Base-by-base conservation (phyloP, 345 rosid genomes). In the Raphanus sativus region DNA sequence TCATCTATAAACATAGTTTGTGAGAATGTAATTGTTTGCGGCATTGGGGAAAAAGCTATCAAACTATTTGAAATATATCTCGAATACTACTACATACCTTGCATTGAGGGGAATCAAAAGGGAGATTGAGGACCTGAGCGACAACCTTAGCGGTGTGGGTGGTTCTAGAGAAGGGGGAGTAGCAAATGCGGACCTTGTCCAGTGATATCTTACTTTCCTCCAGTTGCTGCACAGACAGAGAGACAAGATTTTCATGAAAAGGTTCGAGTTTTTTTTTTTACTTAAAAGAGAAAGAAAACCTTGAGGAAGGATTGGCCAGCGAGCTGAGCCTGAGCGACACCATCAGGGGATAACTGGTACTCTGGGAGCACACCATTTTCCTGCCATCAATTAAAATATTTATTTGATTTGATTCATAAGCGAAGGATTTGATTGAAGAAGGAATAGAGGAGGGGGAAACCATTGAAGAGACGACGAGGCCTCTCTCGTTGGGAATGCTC, bases 121-220 rank as follows among this genome's bases (percentile, higher is more conserved):
- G 89, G 70, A 95, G 50, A 73, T 84, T 83, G 82, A 95, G 74
- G 69, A 83, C 88, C 28, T 91, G 89, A 9, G 93, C 90, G 62
- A 82, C 94, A 59, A 87, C 86, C 76, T 79, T 77, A 25, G 99
- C 98, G 8, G 96, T 92, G 87, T 92, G 94, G 67, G 80, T 84
- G 29, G 98, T 95, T 82, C 98, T 87, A 56, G 97, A 80, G 81
- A 92, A 95, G 6, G 98, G 98, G 3, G 99, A 92, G 83, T 87
- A 95, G 83, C 91, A 95, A 25, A 95, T 91, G 65, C 91, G 89
- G 24, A 92, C 97, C 62, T 77, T 86, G 67, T 87, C 90, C 7
- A 85, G 77, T 2, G 83, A 81, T 50, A 87, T 77, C 65, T 77
- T 83, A 25, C 80, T 81, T 81, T 89, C 91, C 82, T 86, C 82